A percentile compares a stretch with the other conserved stretches of the same genome.
Conservation (phyloP, 2,329 filamentous ascomycete genomes). For the Sporothrix mexicana region DNA sequence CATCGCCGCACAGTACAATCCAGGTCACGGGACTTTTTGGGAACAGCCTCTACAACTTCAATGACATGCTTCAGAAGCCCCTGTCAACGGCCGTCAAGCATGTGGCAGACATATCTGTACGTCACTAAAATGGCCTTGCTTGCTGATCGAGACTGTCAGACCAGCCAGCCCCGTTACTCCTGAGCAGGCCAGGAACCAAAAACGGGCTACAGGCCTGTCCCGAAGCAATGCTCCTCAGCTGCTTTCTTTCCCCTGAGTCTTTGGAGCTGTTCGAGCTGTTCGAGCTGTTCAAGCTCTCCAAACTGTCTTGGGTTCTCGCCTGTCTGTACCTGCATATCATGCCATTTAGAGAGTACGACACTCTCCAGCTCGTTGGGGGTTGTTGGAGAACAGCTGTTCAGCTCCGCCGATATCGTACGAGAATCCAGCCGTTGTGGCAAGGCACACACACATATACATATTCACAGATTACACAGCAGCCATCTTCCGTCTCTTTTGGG, state of each 20-base stretch:
- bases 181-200: slow-evolving; percentile 5
- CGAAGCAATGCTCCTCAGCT: neutral
- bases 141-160: neutral
- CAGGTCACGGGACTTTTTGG: neutral
- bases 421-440: no score
- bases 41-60: neutral
- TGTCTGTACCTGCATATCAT: slow-evolving; percentile 18
- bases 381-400: no score
- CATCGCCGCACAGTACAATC: neutral
- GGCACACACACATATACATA: neutral
- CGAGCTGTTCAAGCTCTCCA: neutral
- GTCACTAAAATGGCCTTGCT: neutral
- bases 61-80: neutral
- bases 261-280: neutral
- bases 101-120: neutral
- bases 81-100: neutral
- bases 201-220: slow-evolving; percentile 7
- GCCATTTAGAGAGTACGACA: neutral
- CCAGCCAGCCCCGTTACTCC: no score
- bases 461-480: neutral
- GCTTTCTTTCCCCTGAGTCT: neutral
- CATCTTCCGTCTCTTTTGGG: no score
- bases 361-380: neutral
- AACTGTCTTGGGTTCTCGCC: neutral
- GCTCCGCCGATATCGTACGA: neutral